A percentile compares a stretch with the other conserved stretches of the same genome.
phyloP scores from a whole-genome alignment of 2,329 filamentous ascomycete species.

The Dactylonectria estremocensis region DNA sequence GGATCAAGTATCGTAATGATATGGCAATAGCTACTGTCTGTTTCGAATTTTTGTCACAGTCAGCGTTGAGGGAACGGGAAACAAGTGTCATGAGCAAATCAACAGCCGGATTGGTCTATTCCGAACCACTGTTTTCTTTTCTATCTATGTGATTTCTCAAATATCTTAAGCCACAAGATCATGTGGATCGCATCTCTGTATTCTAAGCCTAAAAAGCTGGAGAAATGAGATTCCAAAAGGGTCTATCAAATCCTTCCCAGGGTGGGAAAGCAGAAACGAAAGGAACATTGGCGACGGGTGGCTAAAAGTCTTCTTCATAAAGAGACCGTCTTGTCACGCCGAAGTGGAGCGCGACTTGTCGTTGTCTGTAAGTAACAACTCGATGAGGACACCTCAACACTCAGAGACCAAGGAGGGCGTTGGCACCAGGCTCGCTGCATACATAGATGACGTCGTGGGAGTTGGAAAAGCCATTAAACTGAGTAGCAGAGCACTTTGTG shows the following conservation, averaged over 20 bases:
- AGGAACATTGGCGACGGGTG: slow-evolving; percentile 29
- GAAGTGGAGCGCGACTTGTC: background rate
- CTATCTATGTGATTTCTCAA: background rate
- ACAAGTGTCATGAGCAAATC: background rate
- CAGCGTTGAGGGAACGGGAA: background rate
- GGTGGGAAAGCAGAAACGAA: slow-evolving; percentile 36
- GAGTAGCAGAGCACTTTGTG: slow-evolving; percentile 96
- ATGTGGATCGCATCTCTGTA: background rate
- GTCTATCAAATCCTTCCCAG: slow-evolving; percentile 32
- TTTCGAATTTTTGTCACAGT: background rate
- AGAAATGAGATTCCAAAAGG: slow-evolving; percentile 22
- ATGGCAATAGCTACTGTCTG: background rate
- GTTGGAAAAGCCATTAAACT: slow-evolving; percentile 97
- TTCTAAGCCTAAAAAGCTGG: background rate
- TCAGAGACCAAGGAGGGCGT: slow-evolving; percentile 72
- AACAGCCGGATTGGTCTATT: background rate
- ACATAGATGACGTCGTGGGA: slow-evolving; percentile 94
- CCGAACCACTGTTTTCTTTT: slow-evolving; percentile 4
- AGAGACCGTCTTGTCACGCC: background rate
- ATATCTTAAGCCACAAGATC: background rate
- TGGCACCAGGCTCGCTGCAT: slow-evolving; percentile 91
- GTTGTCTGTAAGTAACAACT: background rate
- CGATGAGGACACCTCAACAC: background rate
- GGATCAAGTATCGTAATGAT: background rate
- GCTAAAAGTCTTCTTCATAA: background rate